These are phyloP conservation scores for Kurtzmaniella fragi DNA, from an alignment of 805 yeast species.

Conservation along the genomic window DNA sequence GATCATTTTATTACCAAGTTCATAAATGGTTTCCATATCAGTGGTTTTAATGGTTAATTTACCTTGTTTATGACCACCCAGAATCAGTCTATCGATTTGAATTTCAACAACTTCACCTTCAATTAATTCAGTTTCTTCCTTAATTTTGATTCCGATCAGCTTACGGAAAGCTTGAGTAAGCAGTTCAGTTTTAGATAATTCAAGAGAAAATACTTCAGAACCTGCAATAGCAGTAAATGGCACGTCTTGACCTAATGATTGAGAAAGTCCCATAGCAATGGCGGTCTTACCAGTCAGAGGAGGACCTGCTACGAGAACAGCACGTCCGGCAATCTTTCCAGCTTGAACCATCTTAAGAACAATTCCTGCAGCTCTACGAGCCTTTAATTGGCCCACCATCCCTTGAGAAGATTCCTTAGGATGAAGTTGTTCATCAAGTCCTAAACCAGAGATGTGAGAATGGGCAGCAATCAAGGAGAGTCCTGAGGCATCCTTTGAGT, in stretches of 20 bases:
- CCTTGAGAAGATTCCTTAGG: conserved; percentile 83
- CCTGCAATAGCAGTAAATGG: conserved; percentile 97
- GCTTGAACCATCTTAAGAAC: conserved; percentile 89
- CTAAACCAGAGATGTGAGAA: conserved; percentile 93
- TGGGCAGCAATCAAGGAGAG: conserved; percentile 92
- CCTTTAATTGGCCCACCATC: conserved; percentile 95
- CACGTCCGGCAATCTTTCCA: conserved; percentile 95
- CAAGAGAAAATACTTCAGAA: conserved; percentile 87
- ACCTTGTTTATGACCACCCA: conserved; percentile 98
- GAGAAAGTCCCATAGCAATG: conserved; percentile 88
- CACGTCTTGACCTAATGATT: conserved; percentile 68
- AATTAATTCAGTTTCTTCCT: conserved; percentile 94
- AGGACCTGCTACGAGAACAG: conserved; percentile 94
- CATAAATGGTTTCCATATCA: conserved; percentile 98
- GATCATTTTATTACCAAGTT: conserved; percentile 89
- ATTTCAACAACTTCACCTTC: conserved; percentile 99
- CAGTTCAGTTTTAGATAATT: conserved; percentile 92
- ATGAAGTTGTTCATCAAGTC: conserved; percentile 85
- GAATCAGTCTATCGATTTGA: conserved; percentile 86
- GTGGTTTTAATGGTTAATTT: conserved; percentile 95
- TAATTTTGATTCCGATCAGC: conserved; percentile 91
- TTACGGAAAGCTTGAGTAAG: conserved; percentile 94
- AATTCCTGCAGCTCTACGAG: conserved; percentile 94
- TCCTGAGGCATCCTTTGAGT: conserved; percentile 32
- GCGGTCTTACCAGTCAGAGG: conserved; percentile 99